A percentile compares a stretch with the other conserved stretches of the same genome.
These are phyloP conservation scores for Adansonia digitata DNA, from an alignment of 345 rosid species.

Conservation along the genomic window DNA sequence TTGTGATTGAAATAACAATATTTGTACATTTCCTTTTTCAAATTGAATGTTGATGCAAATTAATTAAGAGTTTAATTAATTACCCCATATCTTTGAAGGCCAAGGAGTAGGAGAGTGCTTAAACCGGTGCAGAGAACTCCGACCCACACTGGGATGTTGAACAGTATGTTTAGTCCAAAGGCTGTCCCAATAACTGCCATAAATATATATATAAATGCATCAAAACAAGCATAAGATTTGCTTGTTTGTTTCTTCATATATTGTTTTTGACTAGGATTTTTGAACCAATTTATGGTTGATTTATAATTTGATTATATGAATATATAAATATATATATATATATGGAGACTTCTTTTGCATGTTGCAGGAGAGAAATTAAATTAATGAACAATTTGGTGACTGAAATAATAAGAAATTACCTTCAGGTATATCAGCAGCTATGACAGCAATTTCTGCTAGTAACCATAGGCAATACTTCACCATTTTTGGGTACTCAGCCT, in stretches of 20 bases:
- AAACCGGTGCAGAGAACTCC: conserved; percentile 45
- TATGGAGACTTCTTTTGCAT: too few relatives aligned
- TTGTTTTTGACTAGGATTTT: too few relatives aligned
- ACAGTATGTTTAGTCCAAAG: conserved; percentile 49
- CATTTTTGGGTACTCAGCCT: conserved; percentile 50
- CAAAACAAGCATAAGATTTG: too few relatives aligned
- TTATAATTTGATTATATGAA: too few relatives aligned
- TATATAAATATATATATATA: too few relatives aligned
- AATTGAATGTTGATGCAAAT: background rate
- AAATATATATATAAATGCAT: too few relatives aligned
- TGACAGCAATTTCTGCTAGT: conserved; percentile 60
- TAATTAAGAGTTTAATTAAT: background rate
- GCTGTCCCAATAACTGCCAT: conserved; percentile 56
- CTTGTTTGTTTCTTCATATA: too few relatives aligned
- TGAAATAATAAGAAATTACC: conserved; percentile 25
- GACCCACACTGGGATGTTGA: conserved; percentile 46
- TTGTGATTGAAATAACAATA: too few relatives aligned
- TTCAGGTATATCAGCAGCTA: conserved; percentile 81
- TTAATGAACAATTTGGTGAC: background rate
- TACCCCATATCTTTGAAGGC: too few relatives aligned
- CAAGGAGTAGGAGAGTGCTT: background rate
- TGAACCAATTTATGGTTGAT: too few relatives aligned
- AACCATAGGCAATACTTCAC: conserved; percentile 58
- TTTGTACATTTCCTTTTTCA: too few relatives aligned
- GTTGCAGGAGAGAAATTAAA: background rate